phyloP scores from a whole-genome alignment of 192 early-diverging fungal species.

The Coemansia sp. region DNA sequence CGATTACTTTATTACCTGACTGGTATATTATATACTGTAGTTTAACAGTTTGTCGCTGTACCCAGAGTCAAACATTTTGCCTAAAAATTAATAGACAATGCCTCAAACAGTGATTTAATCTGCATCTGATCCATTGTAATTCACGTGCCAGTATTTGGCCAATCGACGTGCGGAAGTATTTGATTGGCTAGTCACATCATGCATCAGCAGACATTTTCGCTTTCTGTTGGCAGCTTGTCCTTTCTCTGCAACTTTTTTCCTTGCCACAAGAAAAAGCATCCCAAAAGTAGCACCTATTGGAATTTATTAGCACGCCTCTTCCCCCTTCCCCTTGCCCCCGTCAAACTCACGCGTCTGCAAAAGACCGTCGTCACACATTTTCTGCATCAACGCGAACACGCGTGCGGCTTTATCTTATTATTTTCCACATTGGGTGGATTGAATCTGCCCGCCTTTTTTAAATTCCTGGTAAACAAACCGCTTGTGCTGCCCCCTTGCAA shows the following conservation, averaged over 20 bases:
- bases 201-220: constrained; percentile 1
- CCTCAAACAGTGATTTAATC: not conserved
- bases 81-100: too few species aligned
- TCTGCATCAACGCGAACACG: not conserved
- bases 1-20: too few species aligned
- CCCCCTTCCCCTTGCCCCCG: constrained; percentile 4
- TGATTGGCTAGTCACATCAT: not conserved
- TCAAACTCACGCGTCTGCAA: constrained; percentile 16
- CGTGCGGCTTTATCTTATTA: constrained; percentile 3
- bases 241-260: constrained; percentile 1
- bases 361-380: constrained; percentile 8
- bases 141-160: not conserved
- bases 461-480: not conserved
- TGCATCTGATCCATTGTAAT: not conserved
- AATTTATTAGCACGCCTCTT: not conserved
- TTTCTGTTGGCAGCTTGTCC: not conserved
- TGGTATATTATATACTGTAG: too few species aligned
- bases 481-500: not conserved
- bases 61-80: too few species aligned
- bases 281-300: not conserved
- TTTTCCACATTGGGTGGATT: not conserved
- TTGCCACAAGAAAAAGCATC: not conserved
- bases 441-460: not conserved
- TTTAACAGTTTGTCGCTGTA: too few species aligned
- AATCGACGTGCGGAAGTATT: not conserved